phyloP scores from a whole-genome alignment of 129 eudicot species.

The Oenanthe sinensis region DNA sequence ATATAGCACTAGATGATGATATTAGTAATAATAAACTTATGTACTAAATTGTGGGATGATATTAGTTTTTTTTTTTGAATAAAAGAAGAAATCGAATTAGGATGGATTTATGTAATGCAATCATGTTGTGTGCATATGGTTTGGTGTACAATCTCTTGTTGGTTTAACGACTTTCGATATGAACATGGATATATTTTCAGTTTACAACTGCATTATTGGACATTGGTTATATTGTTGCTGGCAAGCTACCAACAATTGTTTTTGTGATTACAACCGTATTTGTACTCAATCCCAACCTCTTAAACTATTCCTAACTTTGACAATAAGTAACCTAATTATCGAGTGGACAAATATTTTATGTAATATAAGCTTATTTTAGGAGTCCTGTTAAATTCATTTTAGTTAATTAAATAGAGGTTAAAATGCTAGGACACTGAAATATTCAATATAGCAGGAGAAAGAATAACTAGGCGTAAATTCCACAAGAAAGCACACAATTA shows the following conservation, averaged over 20 bases:
- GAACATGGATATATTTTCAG: too few relatives aligned
- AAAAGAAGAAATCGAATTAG: not conserved
- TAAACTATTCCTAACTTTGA: not conserved
- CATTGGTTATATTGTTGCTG: too few relatives aligned
- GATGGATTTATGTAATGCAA: not conserved
- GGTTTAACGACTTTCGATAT: too few relatives aligned
- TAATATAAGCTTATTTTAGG: not conserved
- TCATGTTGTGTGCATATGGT: not conserved
- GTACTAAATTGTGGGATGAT: too few relatives aligned
- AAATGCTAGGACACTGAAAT: not conserved
- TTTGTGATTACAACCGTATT: not conserved
- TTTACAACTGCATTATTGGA: not conserved
- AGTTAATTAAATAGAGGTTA: too few relatives aligned
- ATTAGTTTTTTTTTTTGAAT: not conserved
- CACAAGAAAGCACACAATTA: too few relatives aligned
- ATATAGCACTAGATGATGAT: not conserved
- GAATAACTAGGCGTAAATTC: not conserved
- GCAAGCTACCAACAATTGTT: too few relatives aligned
- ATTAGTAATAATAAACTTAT: too few relatives aligned
- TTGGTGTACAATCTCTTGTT: not conserved
- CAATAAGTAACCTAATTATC: too few relatives aligned
- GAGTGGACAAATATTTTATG: too few relatives aligned
- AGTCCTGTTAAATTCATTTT: not conserved
- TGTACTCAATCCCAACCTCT: not conserved
- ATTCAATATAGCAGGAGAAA: not conserved